Conservation (phyloP, 768 basidiomycete genomes). For the Pisolithus albus region DNA sequence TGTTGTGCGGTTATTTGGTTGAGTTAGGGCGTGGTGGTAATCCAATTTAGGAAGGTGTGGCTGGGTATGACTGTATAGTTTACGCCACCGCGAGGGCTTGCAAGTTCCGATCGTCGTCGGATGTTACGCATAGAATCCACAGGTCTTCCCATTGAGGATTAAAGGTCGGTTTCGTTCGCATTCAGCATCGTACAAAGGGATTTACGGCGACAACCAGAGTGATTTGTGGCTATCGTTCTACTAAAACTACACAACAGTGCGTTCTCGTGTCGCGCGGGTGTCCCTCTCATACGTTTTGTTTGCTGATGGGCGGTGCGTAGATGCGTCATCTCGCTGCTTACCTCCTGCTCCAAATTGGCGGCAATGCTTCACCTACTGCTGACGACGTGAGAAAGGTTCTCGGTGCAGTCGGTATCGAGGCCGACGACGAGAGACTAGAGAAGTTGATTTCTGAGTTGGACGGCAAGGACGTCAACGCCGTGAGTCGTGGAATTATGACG, state of each 20-base stretch:
- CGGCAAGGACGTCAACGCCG: constrained; percentile 83
- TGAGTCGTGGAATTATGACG: constrained; percentile 28
- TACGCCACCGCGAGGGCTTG: constrained; percentile 6
- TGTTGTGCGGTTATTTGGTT: constrained; percentile 9
- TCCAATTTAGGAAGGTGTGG: constrained; percentile 31
- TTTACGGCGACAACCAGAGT: constrained; percentile 34
- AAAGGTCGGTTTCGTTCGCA: constrained; percentile 39
- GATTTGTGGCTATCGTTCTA: constrained; percentile 82
- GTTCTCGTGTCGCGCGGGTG: constrained; percentile 6
- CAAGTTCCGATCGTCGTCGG: constrained; percentile 24
- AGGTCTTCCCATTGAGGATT: constrained; percentile 89
- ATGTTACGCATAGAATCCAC: constrained; percentile 77
- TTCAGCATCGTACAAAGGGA: neutral
- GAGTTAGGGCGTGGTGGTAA: constrained; percentile 16
- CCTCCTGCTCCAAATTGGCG: constrained; percentile 93
- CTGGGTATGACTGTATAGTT: constrained; percentile 64
- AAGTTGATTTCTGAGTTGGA: constrained; percentile 84
- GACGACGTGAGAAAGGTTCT: constrained; percentile 87
- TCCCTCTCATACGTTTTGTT: neutral
- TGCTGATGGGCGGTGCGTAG: too few species aligned
- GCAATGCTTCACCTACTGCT: constrained; percentile 82
- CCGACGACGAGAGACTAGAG: constrained; percentile 72
- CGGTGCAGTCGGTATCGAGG: constrained; percentile 77
- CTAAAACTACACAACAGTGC: constrained; percentile 38
- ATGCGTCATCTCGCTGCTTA: constrained; percentile 96